Percentiles rank a stretch among this genome's conserved stretches.
phyloP scores from a whole-genome alignment of 2,329 filamentous ascomycete genomes.

The Byssochlamys sp. region DNA sequence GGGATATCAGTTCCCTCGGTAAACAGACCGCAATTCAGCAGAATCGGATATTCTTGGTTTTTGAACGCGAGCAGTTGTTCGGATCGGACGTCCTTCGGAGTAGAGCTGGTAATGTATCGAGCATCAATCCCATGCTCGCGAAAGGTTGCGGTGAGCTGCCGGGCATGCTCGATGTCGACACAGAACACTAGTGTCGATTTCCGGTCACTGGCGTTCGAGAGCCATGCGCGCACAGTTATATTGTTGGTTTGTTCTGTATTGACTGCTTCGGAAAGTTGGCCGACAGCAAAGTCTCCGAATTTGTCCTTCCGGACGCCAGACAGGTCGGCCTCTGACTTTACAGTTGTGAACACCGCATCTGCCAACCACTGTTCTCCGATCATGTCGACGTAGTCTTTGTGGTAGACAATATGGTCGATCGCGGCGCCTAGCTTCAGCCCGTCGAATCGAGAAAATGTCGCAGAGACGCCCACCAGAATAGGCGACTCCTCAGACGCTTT shows the following conservation, averaged over 20 bases:
- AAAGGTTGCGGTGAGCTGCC: conserved; percentile 64
- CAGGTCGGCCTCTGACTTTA: conserved; percentile 71
- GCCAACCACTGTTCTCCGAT: conserved; percentile 86
- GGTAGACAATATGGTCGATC: conserved; percentile 92
- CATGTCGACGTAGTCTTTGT: conserved; percentile 73
- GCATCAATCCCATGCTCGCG: conserved; percentile 71
- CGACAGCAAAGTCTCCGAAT: conserved; percentile 69
- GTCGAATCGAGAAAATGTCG: conserved; percentile 69
- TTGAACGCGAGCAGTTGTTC: conserved; percentile 68
- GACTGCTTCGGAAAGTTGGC: conserved; percentile 69
- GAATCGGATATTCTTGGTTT: conserved; percentile 66
- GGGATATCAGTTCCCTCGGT: conserved; percentile 97
- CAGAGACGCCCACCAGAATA: conserved; percentile 79
- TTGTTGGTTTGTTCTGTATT: conserved; percentile 76
- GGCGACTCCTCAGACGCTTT: conserved; percentile 45
- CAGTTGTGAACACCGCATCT: conserved; percentile 87
- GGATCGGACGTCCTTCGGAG: conserved; percentile 57
- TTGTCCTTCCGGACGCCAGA: conserved; percentile 55
- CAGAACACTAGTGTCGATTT: conserved; percentile 90
- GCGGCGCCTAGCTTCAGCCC: conserved; percentile 71
- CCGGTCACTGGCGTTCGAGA: conserved; percentile 60
- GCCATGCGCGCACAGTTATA: conserved; percentile 76
- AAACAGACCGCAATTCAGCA: conserved; percentile 91
- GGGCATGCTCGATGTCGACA: conserved; percentile 77
- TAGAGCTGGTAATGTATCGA: conserved; percentile 75